Percentiles rank a stretch among this genome's conserved stretches.
phyloP scores from a whole-genome alignment of 441 rosid species.

The Daphne laureola region DNA sequence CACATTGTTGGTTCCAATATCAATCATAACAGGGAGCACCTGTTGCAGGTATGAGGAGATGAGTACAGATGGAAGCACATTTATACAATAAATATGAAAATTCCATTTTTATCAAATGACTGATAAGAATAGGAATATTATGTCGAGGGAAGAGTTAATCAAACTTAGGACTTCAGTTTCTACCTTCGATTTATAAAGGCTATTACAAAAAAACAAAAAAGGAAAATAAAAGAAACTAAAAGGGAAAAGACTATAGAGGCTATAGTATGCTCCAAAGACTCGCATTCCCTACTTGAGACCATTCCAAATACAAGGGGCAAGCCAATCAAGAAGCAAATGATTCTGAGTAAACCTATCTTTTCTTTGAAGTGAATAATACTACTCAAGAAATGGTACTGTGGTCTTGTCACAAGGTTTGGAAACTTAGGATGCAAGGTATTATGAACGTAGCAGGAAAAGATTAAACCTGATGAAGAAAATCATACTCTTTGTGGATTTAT shows the following conservation, averaged over 20 bases:
- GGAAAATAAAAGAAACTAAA: no score
- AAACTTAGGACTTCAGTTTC: no score
- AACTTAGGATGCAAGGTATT: conserved; percentile 3
- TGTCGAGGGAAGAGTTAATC: no score
- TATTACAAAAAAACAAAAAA: no score
- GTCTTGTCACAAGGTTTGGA: neutral
- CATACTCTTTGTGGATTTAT: conserved; percentile 96
- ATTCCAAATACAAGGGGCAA: no score
- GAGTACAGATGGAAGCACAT: neutral
- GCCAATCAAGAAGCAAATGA: neutral
- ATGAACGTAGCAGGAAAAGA: neutral
- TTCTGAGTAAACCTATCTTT: neutral
- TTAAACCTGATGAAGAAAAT: conserved; percentile 6
- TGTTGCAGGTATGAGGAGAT: conserved; percentile 18
- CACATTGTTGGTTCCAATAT: conserved; percentile 97
- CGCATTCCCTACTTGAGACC: no score
- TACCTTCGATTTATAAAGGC: no score
- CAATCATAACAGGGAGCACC: conserved; percentile 99
- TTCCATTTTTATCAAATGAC: conserved; percentile 3
- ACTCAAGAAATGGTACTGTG: neutral
- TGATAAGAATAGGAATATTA: no score
- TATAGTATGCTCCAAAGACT: no score
- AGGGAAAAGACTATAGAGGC: no score
- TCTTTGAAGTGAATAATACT: neutral
- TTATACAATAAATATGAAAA: no score